Percentiles rank a stretch among this genome's conserved stretches.
Evolutionary conservation across 805 yeast genomes (phyloP).

Genomic region (Huiozyma naganishii): DNA sequence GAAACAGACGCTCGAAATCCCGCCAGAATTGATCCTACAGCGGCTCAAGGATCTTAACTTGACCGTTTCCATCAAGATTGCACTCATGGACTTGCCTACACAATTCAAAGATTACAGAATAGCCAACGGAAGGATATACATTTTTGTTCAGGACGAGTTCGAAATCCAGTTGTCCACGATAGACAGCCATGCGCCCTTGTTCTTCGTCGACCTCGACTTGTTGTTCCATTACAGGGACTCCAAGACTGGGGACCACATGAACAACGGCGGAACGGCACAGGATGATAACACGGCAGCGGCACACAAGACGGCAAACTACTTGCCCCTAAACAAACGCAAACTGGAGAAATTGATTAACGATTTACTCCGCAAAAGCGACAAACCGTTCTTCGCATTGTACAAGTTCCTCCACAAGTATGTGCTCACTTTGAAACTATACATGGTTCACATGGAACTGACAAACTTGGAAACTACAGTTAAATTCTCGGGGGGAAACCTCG

Average conservation of each 20-base stretch:
- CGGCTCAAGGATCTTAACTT: conserved; percentile 63
- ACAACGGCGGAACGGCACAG: neutral
- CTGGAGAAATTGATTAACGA: conserved; percentile 26
- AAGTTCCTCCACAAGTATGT: conserved; percentile 27
- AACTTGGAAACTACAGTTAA: conserved; percentile 23
- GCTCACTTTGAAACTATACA: conserved; percentile 24
- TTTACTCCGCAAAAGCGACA: conserved; percentile 19
- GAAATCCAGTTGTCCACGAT: conserved; percentile 71
- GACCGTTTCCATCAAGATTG: conserved; percentile 62
- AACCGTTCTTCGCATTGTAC: conserved; percentile 21
- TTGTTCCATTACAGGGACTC: conserved; percentile 28
- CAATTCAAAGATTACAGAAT: conserved; percentile 55
- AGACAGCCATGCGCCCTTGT: conserved; percentile 58
- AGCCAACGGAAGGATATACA: conserved; percentile 65
- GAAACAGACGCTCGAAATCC: conserved; percentile 26
- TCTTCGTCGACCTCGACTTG: conserved; percentile 66
- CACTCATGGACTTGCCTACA: conserved; percentile 55
- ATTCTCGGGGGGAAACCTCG: conserved; percentile 25
- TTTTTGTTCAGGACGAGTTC: conserved; percentile 53
- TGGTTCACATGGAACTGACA: conserved; percentile 23
- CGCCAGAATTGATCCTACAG: conserved; percentile 44
- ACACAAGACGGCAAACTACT: neutral
- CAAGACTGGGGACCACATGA: conserved; percentile 3
- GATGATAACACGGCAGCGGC: neutral
- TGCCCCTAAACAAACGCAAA: conserved; percentile 21